A percentile compares a stretch with the other conserved stretches of the same genome.
Evolutionary conservation across 768 basidiomycete genomes (phyloP).

Genomic region (Termitomyces titanicus): DNA sequence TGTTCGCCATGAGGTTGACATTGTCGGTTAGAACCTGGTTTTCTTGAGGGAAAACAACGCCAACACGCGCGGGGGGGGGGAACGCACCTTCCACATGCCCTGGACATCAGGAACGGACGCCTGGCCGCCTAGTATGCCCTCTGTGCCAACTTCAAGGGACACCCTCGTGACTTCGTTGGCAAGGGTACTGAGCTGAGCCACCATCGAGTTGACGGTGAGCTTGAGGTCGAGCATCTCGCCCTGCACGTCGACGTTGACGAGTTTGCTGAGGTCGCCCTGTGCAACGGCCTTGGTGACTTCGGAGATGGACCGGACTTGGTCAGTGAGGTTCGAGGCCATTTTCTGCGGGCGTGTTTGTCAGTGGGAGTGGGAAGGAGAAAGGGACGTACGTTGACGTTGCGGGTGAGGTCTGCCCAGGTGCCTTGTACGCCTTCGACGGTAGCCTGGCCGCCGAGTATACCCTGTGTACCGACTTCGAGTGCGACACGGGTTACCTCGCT

Average conservation of each 20-base stretch:
- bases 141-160: constrained; percentile 95
- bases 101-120: too few species aligned
- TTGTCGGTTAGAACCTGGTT: too few species aligned
- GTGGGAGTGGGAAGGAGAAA: not conserved
- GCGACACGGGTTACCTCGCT: constrained; percentile 82
- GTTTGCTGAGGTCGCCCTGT: constrained; percentile 76
- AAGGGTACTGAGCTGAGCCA: too few species aligned
- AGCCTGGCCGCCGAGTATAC: constrained; percentile 89
- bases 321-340: constrained; percentile 84
- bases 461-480: constrained; percentile 86
- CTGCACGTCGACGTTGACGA: too few species aligned
- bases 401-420: too few species aligned
- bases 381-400: constrained; percentile 72
- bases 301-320: constrained; percentile 89
- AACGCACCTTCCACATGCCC: too few species aligned
- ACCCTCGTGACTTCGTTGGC: constrained; percentile 82
- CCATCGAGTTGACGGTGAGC: too few species aligned
- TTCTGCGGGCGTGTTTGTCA: constrained; percentile 41
- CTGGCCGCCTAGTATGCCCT: constrained; percentile 92
- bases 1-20: constrained; percentile 88
- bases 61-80: too few species aligned
- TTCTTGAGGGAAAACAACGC: too few species aligned
- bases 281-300: constrained; percentile 89
- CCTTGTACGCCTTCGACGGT: constrained; percentile 89
- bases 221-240: too few species aligned